phyloP scores from a whole-genome alignment of 192 early-diverging fungal species.

The Coemansia sp. region DNA sequence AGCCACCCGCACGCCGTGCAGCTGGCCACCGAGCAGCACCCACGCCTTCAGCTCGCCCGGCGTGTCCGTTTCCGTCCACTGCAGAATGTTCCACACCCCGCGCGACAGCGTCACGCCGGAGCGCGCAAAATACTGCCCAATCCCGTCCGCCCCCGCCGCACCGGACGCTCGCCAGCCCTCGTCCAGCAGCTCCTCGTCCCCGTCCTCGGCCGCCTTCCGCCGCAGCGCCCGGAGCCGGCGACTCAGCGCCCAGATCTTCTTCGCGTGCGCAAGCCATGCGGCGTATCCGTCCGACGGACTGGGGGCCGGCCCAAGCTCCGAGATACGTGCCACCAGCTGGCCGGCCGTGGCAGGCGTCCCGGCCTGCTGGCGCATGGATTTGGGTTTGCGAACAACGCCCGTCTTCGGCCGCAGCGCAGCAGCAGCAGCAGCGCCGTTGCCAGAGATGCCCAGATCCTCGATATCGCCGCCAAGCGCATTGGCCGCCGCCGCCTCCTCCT shows the following conservation, averaged over 20 bases:
- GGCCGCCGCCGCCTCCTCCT: constrained; percentile 3
- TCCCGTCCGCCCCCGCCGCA: neutral
- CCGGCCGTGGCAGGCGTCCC: constrained; percentile 48
- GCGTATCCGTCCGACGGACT: constrained; percentile 69
- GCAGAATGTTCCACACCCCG: constrained; percentile 81
- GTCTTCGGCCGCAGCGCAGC: constrained; percentile 12
- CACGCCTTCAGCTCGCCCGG: constrained; percentile 90
- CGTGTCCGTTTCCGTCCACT: constrained; percentile 78
- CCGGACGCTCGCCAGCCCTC: neutral
- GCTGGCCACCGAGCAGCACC: constrained; percentile 68
- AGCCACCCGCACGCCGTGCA: constrained; percentile 71
- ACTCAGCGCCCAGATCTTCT: constrained; percentile 72
- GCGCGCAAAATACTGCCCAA: constrained; percentile 65
- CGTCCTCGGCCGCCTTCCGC: constrained; percentile 39
- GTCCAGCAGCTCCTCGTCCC: constrained; percentile 13
- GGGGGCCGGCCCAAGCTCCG: constrained; percentile 60
- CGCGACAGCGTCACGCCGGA: constrained; percentile 67
- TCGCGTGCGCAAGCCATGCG: constrained; percentile 76
- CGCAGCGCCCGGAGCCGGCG: constrained; percentile 57
- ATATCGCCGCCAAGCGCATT: constrained; percentile 42
- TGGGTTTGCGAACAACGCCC: constrained; percentile 18
- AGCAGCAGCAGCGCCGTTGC: constrained; percentile 7
- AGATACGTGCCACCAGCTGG: constrained; percentile 30
- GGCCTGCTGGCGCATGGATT: neutral
- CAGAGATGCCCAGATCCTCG: constrained; percentile 59